Percentiles rank a stretch among this genome's conserved stretches.
Evolutionary conservation across 1,284 basidiomycete genomes (phyloP).

Genomic region (Tilletiopsis washingtonensis): DNA sequence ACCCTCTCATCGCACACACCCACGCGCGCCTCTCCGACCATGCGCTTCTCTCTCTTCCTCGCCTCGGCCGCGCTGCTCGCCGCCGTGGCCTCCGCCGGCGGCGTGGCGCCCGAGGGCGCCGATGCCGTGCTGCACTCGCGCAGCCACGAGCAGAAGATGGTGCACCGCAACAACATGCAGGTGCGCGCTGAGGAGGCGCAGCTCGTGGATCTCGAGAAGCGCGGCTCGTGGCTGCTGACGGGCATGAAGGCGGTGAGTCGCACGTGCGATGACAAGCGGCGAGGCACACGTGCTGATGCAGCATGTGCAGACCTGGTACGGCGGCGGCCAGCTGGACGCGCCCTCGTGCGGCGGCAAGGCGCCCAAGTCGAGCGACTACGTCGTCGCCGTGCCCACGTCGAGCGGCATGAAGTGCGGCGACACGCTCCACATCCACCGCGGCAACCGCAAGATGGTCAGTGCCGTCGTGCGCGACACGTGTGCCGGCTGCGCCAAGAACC

Average conservation of each 20-base stretch:
- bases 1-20: too few species aligned
- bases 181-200: neutral
- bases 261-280: too few species aligned
- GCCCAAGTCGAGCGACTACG: conserved; percentile 24
- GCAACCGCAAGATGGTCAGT: conserved; percentile 28
- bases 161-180: neutral
- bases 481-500: conserved; percentile 12
- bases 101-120: too few species aligned
- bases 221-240: neutral
- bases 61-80: too few species aligned
- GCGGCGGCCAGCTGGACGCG: conserved; percentile 26
- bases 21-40: too few species aligned
- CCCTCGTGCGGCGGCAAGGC: conserved; percentile 39
- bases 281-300: too few species aligned
- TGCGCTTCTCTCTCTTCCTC: too few species aligned
- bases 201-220: neutral
- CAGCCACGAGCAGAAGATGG: neutral
- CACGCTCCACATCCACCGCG: conserved; percentile 16
- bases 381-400: conserved; percentile 34
- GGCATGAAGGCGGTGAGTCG: neutral
- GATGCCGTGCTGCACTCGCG: too few species aligned
- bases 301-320: conserved; percentile 29
- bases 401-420: conserved; percentile 30
- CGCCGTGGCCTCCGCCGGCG: too few species aligned
- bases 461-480: conserved; percentile 37